phyloP scores from a whole-genome alignment of 257 asterid genomes.

The Salvia splendens region DNA sequence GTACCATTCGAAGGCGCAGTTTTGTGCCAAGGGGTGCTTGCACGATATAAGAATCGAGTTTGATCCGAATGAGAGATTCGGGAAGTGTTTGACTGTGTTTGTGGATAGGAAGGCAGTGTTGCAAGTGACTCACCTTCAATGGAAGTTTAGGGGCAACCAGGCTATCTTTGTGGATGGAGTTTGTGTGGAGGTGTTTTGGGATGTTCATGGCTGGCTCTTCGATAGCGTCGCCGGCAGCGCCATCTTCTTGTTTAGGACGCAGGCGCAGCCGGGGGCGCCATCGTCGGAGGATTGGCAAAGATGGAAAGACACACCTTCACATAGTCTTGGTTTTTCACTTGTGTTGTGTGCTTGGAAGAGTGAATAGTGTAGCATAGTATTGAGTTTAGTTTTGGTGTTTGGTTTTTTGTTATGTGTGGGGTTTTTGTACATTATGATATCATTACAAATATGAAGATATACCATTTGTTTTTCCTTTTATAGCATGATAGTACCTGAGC shows the following conservation, averaged over 20 bases:
- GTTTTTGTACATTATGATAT: too few species aligned
- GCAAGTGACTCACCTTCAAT: conserved; percentile 53
- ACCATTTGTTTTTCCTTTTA: neutral
- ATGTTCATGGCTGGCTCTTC: conserved; percentile 74
- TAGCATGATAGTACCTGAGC: neutral
- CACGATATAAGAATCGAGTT: conserved; percentile 62
- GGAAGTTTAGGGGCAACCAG: conserved; percentile 74
- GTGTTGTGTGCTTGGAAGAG: conserved; percentile 72
- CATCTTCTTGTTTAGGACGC: conserved; percentile 59
- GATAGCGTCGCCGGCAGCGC: conserved; percentile 50
- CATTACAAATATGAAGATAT: too few species aligned
- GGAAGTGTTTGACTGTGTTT: conserved; percentile 46
- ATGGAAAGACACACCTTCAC: conserved; percentile 31
- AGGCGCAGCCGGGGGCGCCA: conserved; percentile 24
- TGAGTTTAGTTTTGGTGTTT: neutral
- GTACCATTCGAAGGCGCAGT: conserved; percentile 52
- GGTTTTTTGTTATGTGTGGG: neutral
- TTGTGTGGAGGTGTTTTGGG: conserved; percentile 69
- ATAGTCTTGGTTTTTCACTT: conserved; percentile 52
- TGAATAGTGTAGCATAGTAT: conserved; percentile 30
- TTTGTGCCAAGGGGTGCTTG: conserved; percentile 47
- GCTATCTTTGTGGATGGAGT: conserved; percentile 64
- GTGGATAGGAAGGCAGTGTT: conserved; percentile 50
- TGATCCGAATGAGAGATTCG: conserved; percentile 38
- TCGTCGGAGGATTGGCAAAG: conserved; percentile 32